Evolutionary conservation across 1,284 basidiomycete genomes (phyloP).

Genomic region (Ustilago xerochloae): DNA sequence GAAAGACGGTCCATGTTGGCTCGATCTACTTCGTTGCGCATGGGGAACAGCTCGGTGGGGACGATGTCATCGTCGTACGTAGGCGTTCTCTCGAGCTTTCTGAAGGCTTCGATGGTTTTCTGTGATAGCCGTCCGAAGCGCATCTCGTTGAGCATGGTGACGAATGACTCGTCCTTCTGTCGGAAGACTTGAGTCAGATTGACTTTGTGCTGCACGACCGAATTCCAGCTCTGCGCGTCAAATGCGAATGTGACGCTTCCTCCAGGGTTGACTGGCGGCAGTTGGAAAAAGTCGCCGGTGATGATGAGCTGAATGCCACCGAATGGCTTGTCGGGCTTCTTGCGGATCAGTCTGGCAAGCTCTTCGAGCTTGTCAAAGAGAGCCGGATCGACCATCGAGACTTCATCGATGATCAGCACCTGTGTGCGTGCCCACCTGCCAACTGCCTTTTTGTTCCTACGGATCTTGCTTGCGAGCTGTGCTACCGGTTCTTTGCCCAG

Average conservation of each 20-base stretch:
- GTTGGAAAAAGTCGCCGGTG: conserved; percentile 95
- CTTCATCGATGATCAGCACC: conserved; percentile 93
- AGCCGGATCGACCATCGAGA: conserved; percentile 93
- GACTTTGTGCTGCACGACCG: conserved; percentile 80
- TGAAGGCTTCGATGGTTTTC: conserved; percentile 55
- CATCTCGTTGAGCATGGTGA: conserved; percentile 63
- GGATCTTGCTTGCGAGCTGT: conserved; percentile 76
- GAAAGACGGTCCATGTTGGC: conserved; percentile 78
- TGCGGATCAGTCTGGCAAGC: conserved; percentile 76
- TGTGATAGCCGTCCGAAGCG: conserved; percentile 48
- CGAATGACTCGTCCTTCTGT: conserved; percentile 72
- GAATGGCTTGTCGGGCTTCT: conserved; percentile 75
- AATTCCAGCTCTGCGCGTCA: conserved; percentile 85
- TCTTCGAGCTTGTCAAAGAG: conserved; percentile 88
- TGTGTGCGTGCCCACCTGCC: conserved; percentile 78
- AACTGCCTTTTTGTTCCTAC: conserved; percentile 77
- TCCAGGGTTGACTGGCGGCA: conserved; percentile 84
- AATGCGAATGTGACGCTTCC: conserved; percentile 72
- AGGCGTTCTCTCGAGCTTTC: conserved; percentile 46
- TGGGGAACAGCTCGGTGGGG: conserved; percentile 74
- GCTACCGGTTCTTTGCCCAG: conserved; percentile 79
- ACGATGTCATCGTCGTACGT: conserved; percentile 51
- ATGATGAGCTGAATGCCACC: conserved; percentile 95
- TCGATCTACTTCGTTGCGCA: conserved; percentile 81
- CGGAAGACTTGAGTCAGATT: conserved; percentile 89